Evolutionary conservation across 768 basidiomycete genomes (phyloP).

Genomic region (Collybia mongolica): DNA sequence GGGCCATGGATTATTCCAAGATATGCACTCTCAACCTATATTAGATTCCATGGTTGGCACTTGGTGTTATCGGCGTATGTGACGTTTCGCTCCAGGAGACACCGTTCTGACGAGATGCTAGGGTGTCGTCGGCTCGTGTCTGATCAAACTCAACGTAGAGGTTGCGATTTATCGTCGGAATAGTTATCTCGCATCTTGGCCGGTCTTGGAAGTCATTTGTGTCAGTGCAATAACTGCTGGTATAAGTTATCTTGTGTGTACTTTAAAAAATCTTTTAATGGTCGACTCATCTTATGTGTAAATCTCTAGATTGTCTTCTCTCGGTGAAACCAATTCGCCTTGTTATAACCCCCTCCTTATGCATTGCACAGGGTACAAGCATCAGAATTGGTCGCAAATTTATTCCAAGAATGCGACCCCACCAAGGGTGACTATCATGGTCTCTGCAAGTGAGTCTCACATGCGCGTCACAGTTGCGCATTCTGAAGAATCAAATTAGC

Average conservation of each 20-base stretch:
- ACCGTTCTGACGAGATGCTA: constrained; percentile 19
- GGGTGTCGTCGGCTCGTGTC: constrained; percentile 64
- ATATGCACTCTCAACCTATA: background rate
- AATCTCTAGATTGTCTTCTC: constrained; percentile 60
- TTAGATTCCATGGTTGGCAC: constrained; percentile 68
- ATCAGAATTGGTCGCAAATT: constrained; percentile 79
- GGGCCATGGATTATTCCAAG: constrained; percentile 7
- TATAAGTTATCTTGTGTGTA: constrained; percentile 61
- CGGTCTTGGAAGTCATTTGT: constrained; percentile 61
- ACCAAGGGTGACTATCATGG: constrained; percentile 67
- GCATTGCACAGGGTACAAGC: constrained; percentile 52
- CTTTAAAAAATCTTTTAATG: too few relatives aligned
- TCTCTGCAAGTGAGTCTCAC: constrained; percentile 68
- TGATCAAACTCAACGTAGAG: constrained; percentile 67
- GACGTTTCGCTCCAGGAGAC: background rate
- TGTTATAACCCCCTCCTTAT: constrained; percentile 1
- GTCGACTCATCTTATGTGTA: too few relatives aligned
- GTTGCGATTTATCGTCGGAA: constrained; percentile 61
- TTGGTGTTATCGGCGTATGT: constrained; percentile 62
- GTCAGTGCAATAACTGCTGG: constrained; percentile 68
- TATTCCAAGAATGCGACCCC: constrained; percentile 81
- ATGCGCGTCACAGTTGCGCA: background rate
- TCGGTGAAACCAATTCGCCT: constrained; percentile 31
- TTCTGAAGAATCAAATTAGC: constrained; percentile 20
- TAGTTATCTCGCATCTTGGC: constrained; percentile 56